Evolutionary conservation across 208 protist species (phyloP).

Genomic region (Plasmodiophora brassicae): DNA sequence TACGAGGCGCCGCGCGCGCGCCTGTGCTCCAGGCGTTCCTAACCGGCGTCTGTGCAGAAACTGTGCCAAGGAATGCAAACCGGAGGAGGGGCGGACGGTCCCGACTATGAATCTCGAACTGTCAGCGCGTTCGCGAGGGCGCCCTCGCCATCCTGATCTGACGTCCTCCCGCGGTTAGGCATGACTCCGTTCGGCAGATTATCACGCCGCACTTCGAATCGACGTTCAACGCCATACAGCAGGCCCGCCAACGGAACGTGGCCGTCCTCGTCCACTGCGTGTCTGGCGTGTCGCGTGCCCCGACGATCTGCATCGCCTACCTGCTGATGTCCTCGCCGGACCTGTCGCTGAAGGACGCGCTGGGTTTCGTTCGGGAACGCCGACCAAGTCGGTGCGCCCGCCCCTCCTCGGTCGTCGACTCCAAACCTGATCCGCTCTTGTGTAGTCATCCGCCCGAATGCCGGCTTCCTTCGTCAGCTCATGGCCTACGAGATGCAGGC

Average conservation of each 20-base stretch:
- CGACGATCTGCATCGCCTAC: constrained; percentile 6
- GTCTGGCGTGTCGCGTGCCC: neutral
- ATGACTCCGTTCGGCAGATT: neutral
- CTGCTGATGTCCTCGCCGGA: neutral
- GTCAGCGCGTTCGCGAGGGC: too few species aligned
- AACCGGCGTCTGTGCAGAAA: too few species aligned
- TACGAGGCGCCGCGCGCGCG: too few species aligned
- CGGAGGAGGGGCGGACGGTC: neutral
- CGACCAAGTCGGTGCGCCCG: too few species aligned
- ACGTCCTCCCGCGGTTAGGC: too few species aligned
- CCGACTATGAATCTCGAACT: neutral
- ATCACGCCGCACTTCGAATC: neutral
- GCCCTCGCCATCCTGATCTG: too few species aligned
- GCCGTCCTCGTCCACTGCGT: constrained; percentile 23
- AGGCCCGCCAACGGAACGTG: neutral
- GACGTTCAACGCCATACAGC: neutral
- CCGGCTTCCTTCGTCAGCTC: neutral
- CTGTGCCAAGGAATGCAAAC: neutral
- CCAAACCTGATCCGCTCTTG: too few species aligned
- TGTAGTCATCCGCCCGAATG: neutral
- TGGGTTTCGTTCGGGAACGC: neutral
- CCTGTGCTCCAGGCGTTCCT: too few species aligned
- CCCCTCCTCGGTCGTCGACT: too few species aligned
- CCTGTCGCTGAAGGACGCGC: neutral
- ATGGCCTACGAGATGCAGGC: neutral